Base-by-base conservation (phyloP, 2,329 filamentous ascomycete genomes). In the Elsinoe batatas region DNA sequence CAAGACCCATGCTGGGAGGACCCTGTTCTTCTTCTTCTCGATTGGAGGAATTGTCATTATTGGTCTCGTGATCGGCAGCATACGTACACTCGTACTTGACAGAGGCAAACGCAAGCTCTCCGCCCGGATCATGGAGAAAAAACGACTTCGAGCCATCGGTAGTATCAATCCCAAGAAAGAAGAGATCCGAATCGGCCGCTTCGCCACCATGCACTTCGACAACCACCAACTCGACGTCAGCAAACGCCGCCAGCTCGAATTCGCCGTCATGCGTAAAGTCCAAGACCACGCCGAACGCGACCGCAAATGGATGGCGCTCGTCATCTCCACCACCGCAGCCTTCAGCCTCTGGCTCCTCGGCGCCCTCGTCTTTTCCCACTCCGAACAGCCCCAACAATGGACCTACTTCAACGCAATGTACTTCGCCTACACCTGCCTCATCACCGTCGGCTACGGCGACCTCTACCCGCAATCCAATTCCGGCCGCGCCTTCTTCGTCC, bases 391-490 rank as follows among this genome's bases (percentile, higher is more conserved):
- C 1, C 65, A 72, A 53, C 67, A 75, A 54, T 80, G 76, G 76
- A 72, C 69, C 3, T 80, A 80, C 63, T 79, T 79, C 57, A 64
- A 72, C 4, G 67, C 72, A 0, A 63, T 80, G 1, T 81, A 80
- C 62, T 80, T 80, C 61, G 68, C 75, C 4, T 81, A 77, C 60
- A 74, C 72, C 0, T 73, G 72, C 3, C 71, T 81, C 10, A 62
- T 79, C 22, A 80, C 78, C 0, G 78, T 81, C 43, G 78, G 78
- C 1, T 81, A 80, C 59, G 78, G 78, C 26, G 77, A 80, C 59
- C 67, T 72, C 18, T 65, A 67, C 1, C 74, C 73, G 0, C 64
- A 67, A 12, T 74, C 71, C 51, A 79, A 79, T 59, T 71, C 74
- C 11, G 76, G 76, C 7, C 77, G 75, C 61, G 70, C 76, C 1